phyloP scores from a whole-genome alignment of 768 basidiomycete species.

The Xanthoconium purpureum region DNA sequence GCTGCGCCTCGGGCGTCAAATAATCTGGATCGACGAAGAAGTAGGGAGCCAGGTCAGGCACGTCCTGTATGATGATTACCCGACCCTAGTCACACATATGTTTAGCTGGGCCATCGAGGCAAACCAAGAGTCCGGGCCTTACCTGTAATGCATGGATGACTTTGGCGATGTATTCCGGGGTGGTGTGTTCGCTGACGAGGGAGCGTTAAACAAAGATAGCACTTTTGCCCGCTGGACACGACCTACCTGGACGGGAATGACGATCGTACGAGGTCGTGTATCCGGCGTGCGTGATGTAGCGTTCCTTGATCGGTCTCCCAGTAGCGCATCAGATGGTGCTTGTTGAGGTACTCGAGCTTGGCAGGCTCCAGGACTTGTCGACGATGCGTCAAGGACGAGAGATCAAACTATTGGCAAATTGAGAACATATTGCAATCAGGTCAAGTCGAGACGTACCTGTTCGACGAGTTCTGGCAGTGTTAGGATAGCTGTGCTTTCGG shows the following conservation, averaged over 20 bases:
- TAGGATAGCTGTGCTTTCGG: conserved; percentile 66
- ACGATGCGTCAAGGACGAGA: conserved; percentile 73
- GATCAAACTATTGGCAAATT: conserved; percentile 56
- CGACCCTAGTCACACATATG: conserved; percentile 50
- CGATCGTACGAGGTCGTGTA: conserved; percentile 50
- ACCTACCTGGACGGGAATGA: conserved; percentile 58
- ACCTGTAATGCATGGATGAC: conserved; percentile 66
- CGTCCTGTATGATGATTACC: conserved; percentile 65
- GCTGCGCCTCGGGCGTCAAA: conserved; percentile 48
- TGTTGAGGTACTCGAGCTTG: conserved; percentile 88
- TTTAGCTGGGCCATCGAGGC: neutral
- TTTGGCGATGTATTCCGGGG: conserved; percentile 55
- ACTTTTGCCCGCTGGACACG: neutral
- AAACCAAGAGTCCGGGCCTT: neutral
- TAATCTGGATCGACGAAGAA: conserved; percentile 75
- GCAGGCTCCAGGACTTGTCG: conserved; percentile 75
- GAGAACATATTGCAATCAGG: neutral
- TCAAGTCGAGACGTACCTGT: conserved; percentile 39
- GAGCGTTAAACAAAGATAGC: neutral
- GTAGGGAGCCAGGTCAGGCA: conserved; percentile 66
- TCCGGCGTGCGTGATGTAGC: conserved; percentile 50
- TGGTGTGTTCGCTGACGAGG: conserved; percentile 43
- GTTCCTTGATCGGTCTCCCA: conserved; percentile 52
- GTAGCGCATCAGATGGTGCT: conserved; percentile 68
- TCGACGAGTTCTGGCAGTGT: conserved; percentile 61